A percentile compares a stretch with the other conserved stretches of the same genome.
Conservation (phyloP, 2,329 filamentous ascomycete genomes). For the Phoma herbarum region DNA sequence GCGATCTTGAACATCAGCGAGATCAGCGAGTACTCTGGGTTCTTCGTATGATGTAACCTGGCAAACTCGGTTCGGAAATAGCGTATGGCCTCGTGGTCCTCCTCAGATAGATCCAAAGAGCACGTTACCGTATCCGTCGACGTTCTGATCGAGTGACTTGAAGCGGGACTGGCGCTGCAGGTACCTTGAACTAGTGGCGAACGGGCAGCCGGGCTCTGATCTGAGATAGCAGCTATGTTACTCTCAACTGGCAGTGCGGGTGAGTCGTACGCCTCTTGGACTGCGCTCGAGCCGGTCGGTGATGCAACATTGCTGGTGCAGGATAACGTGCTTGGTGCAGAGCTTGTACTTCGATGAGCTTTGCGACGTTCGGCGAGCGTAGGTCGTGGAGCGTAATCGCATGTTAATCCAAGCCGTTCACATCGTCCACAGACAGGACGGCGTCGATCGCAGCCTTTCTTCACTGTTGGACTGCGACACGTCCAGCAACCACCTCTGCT, state of each 20-base stretch:
- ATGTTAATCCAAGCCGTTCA: constrained; percentile 13
- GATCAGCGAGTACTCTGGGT: constrained; percentile 48
- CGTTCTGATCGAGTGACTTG: not conserved
- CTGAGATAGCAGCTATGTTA: too few relatives aligned
- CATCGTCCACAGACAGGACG: constrained; percentile 25
- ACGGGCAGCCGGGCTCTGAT: not conserved
- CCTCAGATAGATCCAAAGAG: constrained; percentile 37
- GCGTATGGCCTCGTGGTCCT: constrained; percentile 50
- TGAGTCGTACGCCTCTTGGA: not conserved
- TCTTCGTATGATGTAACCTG: constrained; percentile 50
- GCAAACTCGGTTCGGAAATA: constrained; percentile 51
- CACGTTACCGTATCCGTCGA: constrained; percentile 14
- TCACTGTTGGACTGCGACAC: constrained; percentile 26
- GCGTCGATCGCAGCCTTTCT: constrained; percentile 27
- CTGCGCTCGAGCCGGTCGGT: not conserved
- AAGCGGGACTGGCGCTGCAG: not conserved
- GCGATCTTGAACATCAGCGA: constrained; percentile 51
- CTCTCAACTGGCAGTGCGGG: not conserved
- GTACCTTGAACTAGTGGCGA: constrained; percentile 1
- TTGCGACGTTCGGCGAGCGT: constrained; percentile 26
- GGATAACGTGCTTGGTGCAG: constrained; percentile 9
- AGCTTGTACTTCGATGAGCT: constrained; percentile 6
- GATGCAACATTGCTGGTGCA: constrained; percentile 46
- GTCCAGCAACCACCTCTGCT: constrained; percentile 28
- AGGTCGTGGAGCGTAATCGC: constrained; percentile 26